A percentile compares a stretch with the other conserved stretches of the same genome.
phyloP scores from a whole-genome alignment of 768 basidiomycete species.

The Strobilomyces confusus region DNA sequence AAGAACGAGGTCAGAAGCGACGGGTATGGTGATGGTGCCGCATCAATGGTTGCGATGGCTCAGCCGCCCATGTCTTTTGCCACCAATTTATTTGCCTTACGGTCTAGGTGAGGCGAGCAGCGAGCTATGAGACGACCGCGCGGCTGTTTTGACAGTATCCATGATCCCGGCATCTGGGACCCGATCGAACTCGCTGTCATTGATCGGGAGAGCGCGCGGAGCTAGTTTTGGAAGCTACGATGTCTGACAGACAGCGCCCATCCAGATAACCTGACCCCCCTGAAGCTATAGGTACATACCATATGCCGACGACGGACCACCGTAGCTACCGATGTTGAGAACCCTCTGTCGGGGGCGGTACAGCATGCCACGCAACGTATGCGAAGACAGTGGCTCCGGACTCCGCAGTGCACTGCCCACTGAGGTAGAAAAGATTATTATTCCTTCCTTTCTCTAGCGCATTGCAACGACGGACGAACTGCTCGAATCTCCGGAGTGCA shows the following conservation, averaged over 20 bases:
- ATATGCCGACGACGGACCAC: neutral
- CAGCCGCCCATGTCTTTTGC: neutral
- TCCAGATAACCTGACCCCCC: neutral
- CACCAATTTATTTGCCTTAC: neutral
- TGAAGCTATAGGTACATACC: neutral
- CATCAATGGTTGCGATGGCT: neutral
- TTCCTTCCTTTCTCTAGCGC: neutral
- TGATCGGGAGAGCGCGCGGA: slow-evolving; percentile 15
- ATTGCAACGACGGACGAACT: neutral
- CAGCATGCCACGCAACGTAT: neutral
- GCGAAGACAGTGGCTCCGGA: neutral
- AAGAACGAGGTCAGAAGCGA: slow-evolving; percentile 4
- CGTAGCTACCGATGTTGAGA: neutral
- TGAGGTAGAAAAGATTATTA: neutral
- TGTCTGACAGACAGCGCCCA: slow-evolving; percentile 2
- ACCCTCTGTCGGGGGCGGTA: neutral
- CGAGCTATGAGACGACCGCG: neutral
- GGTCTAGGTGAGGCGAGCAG: neutral
- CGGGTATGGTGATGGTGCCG: neutral
- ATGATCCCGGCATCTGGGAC: slow-evolving; percentile 16
- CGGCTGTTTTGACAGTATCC: slow-evolving; percentile 6
- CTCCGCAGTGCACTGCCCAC: neutral
- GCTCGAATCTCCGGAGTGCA: slow-evolving; percentile 3
- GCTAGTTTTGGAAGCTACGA: slow-evolving; percentile 13
- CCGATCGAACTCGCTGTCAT: slow-evolving; percentile 19